Percentiles rank a stretch among this genome's conserved stretches.
Evolutionary conservation across 164 flowering plant genomes (phyloP).

Genomic region (Berberis thunbergii): DNA sequence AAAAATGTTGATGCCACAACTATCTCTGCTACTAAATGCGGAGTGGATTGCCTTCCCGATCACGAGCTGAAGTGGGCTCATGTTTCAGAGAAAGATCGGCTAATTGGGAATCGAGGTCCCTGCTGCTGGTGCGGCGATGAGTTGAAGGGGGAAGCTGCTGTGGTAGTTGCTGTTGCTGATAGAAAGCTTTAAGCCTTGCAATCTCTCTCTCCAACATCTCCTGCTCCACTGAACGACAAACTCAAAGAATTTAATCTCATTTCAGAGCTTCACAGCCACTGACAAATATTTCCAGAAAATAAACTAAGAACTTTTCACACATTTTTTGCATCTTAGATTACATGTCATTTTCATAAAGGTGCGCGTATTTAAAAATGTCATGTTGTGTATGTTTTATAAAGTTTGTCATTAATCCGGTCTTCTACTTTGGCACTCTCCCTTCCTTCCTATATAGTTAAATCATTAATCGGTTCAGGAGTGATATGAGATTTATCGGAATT

Average conservation of each 20-base stretch:
- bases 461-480: too few species aligned
- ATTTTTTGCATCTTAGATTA: too few species aligned
- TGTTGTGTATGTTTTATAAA: too few species aligned
- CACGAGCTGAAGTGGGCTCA: slow-evolving; percentile 41
- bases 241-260: neutral
- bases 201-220: slow-evolving; percentile 91
- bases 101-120: slow-evolving; percentile 75
- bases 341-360: too few species aligned
- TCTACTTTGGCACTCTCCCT: too few species aligned
- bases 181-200: slow-evolving; percentile 50
- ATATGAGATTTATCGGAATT: too few species aligned
- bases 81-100: slow-evolving; percentile 65
- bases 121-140: slow-evolving; percentile 58
- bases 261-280: too few species aligned
- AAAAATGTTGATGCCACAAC: neutral
- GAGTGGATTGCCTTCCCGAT: slow-evolving; percentile 41
- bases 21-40: slow-evolving; percentile 16
- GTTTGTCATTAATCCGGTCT: too few species aligned
- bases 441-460: too few species aligned
- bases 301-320: too few species aligned
- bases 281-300: too few species aligned
- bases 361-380: too few species aligned
- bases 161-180: slow-evolving; percentile 42
- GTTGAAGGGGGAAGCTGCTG: slow-evolving; percentile 36
- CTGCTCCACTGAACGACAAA: slow-evolving; percentile 66